Evolutionary conservation across 805 yeast species (phyloP), one percentile per base, ranked within the genome.

Genomic region (Suhomyces emberorum): DNA sequence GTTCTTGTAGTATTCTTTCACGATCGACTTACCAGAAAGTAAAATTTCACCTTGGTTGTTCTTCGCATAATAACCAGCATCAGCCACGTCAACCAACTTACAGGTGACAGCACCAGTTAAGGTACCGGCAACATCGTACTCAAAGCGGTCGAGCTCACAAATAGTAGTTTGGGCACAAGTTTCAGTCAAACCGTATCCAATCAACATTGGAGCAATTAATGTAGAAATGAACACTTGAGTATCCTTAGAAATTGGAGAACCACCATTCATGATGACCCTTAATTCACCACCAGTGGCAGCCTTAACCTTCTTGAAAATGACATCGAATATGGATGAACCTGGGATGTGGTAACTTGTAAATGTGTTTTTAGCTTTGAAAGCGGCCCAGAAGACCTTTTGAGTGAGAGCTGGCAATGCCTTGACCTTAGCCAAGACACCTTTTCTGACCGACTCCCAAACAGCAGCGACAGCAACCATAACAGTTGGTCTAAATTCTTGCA

Each of bases 391-490:
- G 30, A 91, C 54, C 59, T 77, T 84, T 65, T 88, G 95, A 21
- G 76, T 72, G 16, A 81, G 49, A 11, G 77, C 51, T 12, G 95
- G 83, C 52, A 72, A 71, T 52, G 78, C 74, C 47, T 72, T 69
- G 47, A 93, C 76, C 66, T 89, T 88, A 37, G 76, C 76, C 40
- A 87, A 43, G 41, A 93, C 83, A 41, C 98, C 98, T 71, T 93
- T 93, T 63, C 89, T 83, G 43, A 93, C 87, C 25, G 83, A 74
- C 70, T 93, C 98, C 95, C 96, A 93, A 35, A 93, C 97, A 4
- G 98, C 96, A 12, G 97, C 97, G 39, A 93, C 98, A 63, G 96
- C 98, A 47, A 88, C 96, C 96, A 93, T 85, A 49, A 89, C 65
- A 4, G 96, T 85, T 41, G 98, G 98, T 60, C 79, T 74, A 65